phyloP scores from a whole-genome alignment of 2,329 filamentous ascomycete species.

The Trichoderma atrobrunneum region DNA sequence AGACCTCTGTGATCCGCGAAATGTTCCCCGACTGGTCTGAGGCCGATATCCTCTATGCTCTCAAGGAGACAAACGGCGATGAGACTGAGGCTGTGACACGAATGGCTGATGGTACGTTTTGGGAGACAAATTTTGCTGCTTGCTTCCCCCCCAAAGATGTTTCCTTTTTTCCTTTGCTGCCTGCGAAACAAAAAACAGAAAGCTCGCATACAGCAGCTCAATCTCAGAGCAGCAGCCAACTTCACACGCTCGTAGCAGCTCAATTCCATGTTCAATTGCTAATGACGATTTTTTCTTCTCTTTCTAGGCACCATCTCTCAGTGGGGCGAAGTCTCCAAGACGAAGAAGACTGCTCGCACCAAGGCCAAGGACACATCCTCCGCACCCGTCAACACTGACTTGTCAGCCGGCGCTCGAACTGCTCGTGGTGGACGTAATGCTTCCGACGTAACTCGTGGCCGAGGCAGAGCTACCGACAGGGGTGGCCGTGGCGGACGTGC shows the following conservation, averaged over 20 bases:
- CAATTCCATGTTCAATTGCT: slow-evolving; percentile 17
- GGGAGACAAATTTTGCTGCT: not conserved
- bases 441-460: slow-evolving; percentile 60
- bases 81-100: slow-evolving; percentile 70
- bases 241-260: not conserved
- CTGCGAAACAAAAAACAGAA: slow-evolving; percentile 21
- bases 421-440: slow-evolving; percentile 61
- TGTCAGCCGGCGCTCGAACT: slow-evolving; percentile 44
- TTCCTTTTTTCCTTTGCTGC: not conserved
- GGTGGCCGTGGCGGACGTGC: slow-evolving; percentile 62
- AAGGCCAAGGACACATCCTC: slow-evolving; percentile 66
- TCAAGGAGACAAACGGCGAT: slow-evolving; percentile 84
- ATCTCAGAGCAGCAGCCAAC: slow-evolving; percentile 14
- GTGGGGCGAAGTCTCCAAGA: slow-evolving; percentile 81
- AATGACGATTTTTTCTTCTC: slow-evolving; percentile 14
- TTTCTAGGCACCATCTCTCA: slow-evolving; percentile 70
- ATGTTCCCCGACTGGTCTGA: slow-evolving; percentile 96
- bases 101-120: slow-evolving; percentile 68
- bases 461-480: slow-evolving; percentile 61
- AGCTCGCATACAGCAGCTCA: slow-evolving; percentile 20
- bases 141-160: not conserved
- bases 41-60: slow-evolving; percentile 86
- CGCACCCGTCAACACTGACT: slow-evolving; percentile 49
- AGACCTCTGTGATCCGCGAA: slow-evolving; percentile 80
- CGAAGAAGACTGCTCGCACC: slow-evolving; percentile 71